These are phyloP conservation scores for Ailanthus altissimus DNA, from an alignment of 345 rosid genomes.

Conservation along the genomic window DNA sequence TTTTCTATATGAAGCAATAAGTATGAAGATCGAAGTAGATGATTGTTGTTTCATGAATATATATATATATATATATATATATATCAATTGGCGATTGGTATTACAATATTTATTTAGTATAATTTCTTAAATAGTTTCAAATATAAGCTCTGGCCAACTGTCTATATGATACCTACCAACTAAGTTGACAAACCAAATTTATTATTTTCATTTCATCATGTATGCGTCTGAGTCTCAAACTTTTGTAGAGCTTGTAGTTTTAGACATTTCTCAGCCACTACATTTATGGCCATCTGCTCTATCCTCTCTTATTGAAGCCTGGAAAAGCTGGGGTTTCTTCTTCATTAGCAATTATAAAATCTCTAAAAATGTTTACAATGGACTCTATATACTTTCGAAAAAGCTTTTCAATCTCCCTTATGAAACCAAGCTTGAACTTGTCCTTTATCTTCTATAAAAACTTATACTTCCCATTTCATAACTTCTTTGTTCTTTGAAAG, in stretches of 20 bases:
- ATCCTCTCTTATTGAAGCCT: slow-evolving; percentile 31
- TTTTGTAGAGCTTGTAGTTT: slow-evolving; percentile 33
- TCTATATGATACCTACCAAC: neutral
- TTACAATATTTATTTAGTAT: neutral
- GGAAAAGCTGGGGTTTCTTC: slow-evolving; percentile 48
- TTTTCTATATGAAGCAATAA: neutral
- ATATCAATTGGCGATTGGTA: neutral
- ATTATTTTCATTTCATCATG: neutral
- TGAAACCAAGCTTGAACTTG: slow-evolving; percentile 33
- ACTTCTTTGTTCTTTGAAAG: slow-evolving; percentile 53
- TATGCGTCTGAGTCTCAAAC: slow-evolving; percentile 17
- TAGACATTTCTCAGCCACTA: slow-evolving; percentile 38
- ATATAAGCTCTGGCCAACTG: too few relatives aligned
- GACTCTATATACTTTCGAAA: slow-evolving; percentile 27
- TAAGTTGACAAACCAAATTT: neutral
- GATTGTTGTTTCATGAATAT: neutral
- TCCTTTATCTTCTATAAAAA: slow-evolving; percentile 32
- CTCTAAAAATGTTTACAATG: slow-evolving; percentile 32
- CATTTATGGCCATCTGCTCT: slow-evolving; percentile 21
- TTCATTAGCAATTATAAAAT: slow-evolving; percentile 42
- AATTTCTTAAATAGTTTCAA: neutral
- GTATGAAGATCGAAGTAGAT: too few relatives aligned
- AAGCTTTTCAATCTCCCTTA: slow-evolving; percentile 34
- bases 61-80: too few relatives aligned
- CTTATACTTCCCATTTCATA: slow-evolving; percentile 43